Evolutionary conservation across 805 yeast genomes (phyloP), one percentile per base, ranked within the genome.

Genomic region (Kodamaea hsintzibuensis): DNA sequence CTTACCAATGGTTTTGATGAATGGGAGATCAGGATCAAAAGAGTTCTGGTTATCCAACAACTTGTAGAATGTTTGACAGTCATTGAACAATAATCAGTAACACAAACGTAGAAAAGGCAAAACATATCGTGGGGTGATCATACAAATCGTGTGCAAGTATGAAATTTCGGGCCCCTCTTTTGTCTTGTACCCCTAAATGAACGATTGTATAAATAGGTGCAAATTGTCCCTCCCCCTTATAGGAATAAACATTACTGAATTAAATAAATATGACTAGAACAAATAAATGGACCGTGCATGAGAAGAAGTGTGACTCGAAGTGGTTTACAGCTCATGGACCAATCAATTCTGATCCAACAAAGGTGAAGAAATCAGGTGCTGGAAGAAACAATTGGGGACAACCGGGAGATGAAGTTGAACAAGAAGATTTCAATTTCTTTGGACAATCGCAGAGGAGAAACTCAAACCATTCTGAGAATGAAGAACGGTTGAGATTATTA

Each of bases 361-460:
- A 83, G 63, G 82, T 88, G 53, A 90, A 90, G 81, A 90, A 89
- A 68, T 80, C 80, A 55, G 98, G 98, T 49, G 87, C 86, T 35
- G 98, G 98, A 47, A 85, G 83, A 62, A 86, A 85, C 60, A 91
- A 91, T 65, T 90, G 97, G 96, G 98, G 98, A 44, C 74, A 77
- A 55, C 80, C 84, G 7, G 93, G 91, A 30, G 96, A 89, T 61
- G 96, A 90, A 62, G 67, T 88, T 57, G 78, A 82, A 55, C 82
- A 81, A 51, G 72, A 78, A 16, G 89, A 86, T 45, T 56, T 27
- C 51, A 55, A 51, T 22, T 54, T 57, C 47, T 54, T 57, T 39
- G 68, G 69, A 5, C 53, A 58, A 44, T 62, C 72, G 2, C 59
- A 59, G 7, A 70, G 79, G 59, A 61, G 79, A 52, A 76, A 76